A percentile compares a stretch with the other conserved stretches of the same genome.
Evolutionary conservation across 345 rosid species (phyloP).

Genomic region (Conringia planisiliqua): DNA sequence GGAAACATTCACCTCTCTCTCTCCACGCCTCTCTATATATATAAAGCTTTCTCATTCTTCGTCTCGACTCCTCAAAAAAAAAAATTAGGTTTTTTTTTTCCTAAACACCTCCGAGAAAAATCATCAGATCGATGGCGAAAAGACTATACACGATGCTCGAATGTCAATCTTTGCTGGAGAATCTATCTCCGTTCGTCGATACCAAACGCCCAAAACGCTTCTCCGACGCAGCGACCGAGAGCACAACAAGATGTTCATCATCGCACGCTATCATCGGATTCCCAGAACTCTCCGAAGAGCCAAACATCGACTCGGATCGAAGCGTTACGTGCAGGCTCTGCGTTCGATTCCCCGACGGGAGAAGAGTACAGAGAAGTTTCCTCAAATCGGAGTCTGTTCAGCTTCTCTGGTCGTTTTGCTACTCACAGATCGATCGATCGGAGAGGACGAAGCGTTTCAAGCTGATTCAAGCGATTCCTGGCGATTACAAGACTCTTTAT

Average conservation of each 20-base stretch:
- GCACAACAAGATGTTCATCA: not conserved
- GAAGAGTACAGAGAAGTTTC: conserved; percentile 66
- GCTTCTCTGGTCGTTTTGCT: conserved; percentile 89
- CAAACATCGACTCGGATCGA: conserved; percentile 58
- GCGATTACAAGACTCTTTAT: conserved; percentile 59
- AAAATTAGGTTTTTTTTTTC: not conserved
- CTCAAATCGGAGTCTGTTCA: conserved; percentile 64
- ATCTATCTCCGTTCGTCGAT: conserved; percentile 6
- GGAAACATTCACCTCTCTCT: not conserved
- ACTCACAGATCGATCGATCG: conserved; percentile 53
- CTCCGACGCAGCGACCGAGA: not conserved
- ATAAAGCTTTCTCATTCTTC: not conserved
- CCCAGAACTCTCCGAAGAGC: conserved; percentile 76
- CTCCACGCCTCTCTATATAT: not conserved
- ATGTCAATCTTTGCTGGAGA: conserved; percentile 10
- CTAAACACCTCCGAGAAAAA: not conserved
- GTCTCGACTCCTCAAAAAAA: not conserved
- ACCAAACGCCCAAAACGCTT: conserved; percentile 20
- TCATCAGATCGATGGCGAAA: not conserved
- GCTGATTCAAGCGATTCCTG: conserved; percentile 73
- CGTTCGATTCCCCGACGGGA: conserved; percentile 88
- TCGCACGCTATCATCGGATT: conserved; percentile 43
- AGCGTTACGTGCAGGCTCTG: conserved; percentile 73
- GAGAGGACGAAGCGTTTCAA: conserved; percentile 57
- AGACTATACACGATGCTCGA: not conserved